Base-by-base conservation (phyloP, 2,329 filamentous ascomycete species). In the Aspergillus fischeri region DNA sequence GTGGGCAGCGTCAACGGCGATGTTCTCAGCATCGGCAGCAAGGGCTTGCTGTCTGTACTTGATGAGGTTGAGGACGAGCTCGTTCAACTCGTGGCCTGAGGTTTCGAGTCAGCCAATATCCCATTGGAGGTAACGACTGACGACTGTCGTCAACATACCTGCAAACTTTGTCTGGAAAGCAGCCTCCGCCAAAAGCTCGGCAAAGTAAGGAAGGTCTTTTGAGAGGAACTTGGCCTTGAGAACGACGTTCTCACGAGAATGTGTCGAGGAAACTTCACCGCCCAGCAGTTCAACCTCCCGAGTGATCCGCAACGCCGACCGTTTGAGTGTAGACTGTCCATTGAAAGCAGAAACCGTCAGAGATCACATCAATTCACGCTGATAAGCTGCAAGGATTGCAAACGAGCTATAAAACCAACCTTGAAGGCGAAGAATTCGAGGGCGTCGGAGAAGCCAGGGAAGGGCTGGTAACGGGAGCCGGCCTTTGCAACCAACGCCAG, bases 381-480 rank as follows among this genome's bases (percentile, higher is more conserved):
- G 2, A 9, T 27, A 25, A 4, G 6, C n/a, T 3, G 25, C 49
- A 38, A 54, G 56, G 56, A 25, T 11, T 20, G 42, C 59, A 66
- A 73, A 67, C 60, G 63, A 59, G 59, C 29, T 42, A 48, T 49
- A 48, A 49, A 28, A 71, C 78, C 68, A 76, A 92, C 94, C 90
- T 96, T 96, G 86, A 97, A 99, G 65, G 95, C 93, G 81, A 95
- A 99, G 76, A 91, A 90, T 81, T 94, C 90, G 65, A 99, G 84
- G 58, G 89, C 93, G 73, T 92, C 89, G 63, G 93, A 89, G 76
- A 97, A 84, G 65, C 94, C 94, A 62, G 94, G 94, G 66, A 90
- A 83, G 63, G 90, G 85, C 82, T 99, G 88, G 78, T 93, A 97
- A 77, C 94, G 85, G 63, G 93, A 95, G 71, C 94, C 94, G 63